Conservation (phyloP, 805 yeast genomes). For the Saturnispora bothae region DNA sequence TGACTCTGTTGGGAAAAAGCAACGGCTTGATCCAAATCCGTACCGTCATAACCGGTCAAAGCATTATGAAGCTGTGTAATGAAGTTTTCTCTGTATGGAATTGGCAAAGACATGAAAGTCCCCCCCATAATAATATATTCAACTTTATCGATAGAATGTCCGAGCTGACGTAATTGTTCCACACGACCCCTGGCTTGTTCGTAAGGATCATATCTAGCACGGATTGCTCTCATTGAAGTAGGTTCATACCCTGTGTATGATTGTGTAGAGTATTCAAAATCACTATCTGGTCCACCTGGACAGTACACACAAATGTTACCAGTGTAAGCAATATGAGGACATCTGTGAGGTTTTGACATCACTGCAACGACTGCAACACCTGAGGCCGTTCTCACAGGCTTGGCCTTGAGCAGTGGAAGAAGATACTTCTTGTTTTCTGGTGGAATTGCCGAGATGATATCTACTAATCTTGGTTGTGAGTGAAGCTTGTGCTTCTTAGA, state of each 20-base stretch:
- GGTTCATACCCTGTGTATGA: slow-evolving; percentile 98
- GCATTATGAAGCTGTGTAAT: slow-evolving; percentile 91
- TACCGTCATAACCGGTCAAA: slow-evolving; percentile 82
- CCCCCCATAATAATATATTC: slow-evolving; percentile 99
- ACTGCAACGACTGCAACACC: slow-evolving; percentile 99
- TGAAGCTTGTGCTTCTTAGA: slow-evolving; percentile 87
- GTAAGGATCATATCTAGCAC: slow-evolving; percentile 96
- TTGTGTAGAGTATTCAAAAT: slow-evolving; percentile 95
- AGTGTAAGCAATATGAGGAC: slow-evolving; percentile 98
- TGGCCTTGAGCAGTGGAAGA: slow-evolving; percentile 91
- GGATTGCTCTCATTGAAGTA: slow-evolving; percentile 97
- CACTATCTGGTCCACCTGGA: slow-evolving; percentile 99
- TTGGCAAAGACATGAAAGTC: slow-evolving; percentile 91
- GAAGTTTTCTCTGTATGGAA: slow-evolving; percentile 80
- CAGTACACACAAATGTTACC: slow-evolving; percentile 98
- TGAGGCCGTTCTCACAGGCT: slow-evolving; percentile 96
- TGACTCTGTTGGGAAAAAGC: slow-evolving; percentile 83
- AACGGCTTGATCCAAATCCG: slow-evolving; percentile 83
- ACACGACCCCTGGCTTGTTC: slow-evolving; percentile 98
- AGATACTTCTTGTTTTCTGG: slow-evolving; percentile 89
- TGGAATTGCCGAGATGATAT: slow-evolving; percentile 89
- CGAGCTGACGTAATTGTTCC: slow-evolving; percentile 88
- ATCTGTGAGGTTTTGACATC: slow-evolving; percentile 98
- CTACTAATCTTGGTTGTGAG: slow-evolving; percentile 90
- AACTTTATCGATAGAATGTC: slow-evolving; percentile 94